Evolutionary conservation across 495 filamentous ascomycete species (phyloP), one percentile per base, ranked within the genome.

Genomic region (Penicillium subrubescens): DNA sequence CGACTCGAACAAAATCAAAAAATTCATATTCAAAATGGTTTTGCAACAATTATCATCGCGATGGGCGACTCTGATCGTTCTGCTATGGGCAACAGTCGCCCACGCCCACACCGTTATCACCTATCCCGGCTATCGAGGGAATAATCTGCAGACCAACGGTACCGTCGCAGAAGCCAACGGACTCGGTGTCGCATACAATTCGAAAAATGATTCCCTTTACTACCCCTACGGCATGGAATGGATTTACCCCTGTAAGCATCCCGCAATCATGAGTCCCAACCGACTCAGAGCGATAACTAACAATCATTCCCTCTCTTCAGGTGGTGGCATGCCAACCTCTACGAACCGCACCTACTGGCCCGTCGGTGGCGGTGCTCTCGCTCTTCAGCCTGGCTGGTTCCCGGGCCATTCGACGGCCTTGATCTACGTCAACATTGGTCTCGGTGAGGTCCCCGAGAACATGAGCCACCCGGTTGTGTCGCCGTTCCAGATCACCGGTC

Each of bases 171-270:
- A 81, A 51, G 37, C 78, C 14, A 60, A 80, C 59, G 79, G 85
- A 46, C 70, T 86, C 35, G 79, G 80, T 67, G 70, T 80, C 0
- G 83, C 81, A n/a, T 75, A 71, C 31, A 65, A 61, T 65, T 72
- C 53, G 68, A 75, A 69, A 54, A 84, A 82, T 57, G 75, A 73
- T 44, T 77, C 79, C 27, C 62, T 69, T 48, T 71, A 77, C 7
- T 96, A 86, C 71, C 94, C 93, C 4, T 97, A 92, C 69, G 95
- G 96, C 78, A 94, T 97, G 92, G 91, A 97, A 80, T 98, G 95
- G 94, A 88, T 90, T 76, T 99, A 97, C 83, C 95, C 96, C 78
- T 99, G 95, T 99, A 81, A 82, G 91, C 3, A 27, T n/a, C n/a
- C 23, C 4, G 8, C 19, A 43, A 41, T 54, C 27, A 54, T n/a